Conservation (phyloP, 257 asterid species). For the Verbena officinalis region DNA sequence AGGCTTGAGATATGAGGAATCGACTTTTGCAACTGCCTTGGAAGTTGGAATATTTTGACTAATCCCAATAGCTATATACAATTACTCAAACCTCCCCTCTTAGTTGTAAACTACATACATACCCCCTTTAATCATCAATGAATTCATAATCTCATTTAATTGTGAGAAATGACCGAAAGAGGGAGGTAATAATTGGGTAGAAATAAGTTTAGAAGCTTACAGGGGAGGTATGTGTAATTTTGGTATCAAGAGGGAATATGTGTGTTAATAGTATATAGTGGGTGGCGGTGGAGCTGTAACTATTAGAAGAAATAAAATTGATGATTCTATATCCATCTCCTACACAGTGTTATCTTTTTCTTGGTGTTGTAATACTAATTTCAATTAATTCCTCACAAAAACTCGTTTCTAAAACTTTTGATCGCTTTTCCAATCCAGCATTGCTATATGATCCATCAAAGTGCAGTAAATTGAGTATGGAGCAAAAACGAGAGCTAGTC, state of each 20-base stretch:
- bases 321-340: slow-evolving; percentile 2
- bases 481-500: slow-evolving; percentile 66
- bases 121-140: no score
- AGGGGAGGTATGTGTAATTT: no score
- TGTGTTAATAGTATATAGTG: no score
- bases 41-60: neutral
- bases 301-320: neutral
- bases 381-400: neutral
- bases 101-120: no score
- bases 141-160: no score
- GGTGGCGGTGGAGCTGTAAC: no score
- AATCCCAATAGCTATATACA: no score
- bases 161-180: no score
- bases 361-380: neutral
- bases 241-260: no score
- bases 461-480: slow-evolving; percentile 66
- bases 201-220: no score
- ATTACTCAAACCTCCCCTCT: no score
- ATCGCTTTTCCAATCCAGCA: slow-evolving; percentile 40
- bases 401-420: neutral
- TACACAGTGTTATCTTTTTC: neutral
- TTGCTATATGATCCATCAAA: slow-evolving; percentile 49
- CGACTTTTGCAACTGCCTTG: slow-evolving; percentile 10
- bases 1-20: neutral
- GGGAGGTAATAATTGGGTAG: no score